A percentile compares a stretch with the other conserved stretches of the same genome.
These are phyloP conservation scores for Crithidia expoeki DNA, from an alignment of 208 protist species.

Conservation along the genomic window DNA sequence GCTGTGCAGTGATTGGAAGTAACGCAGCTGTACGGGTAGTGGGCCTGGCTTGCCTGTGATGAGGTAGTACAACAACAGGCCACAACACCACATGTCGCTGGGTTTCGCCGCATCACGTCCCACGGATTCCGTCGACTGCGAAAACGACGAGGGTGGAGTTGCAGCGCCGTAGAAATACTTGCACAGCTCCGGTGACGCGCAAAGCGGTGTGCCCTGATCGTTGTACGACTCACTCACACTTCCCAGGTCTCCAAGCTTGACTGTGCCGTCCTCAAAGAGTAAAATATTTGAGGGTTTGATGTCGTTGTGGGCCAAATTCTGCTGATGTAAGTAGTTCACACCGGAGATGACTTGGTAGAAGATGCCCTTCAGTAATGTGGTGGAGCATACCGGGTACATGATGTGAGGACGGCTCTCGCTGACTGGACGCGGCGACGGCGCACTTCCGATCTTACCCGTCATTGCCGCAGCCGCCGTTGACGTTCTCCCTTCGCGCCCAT, in stretches of 20 bases:
- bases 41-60: slow-evolving; percentile 64
- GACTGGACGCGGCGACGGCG: neutral
- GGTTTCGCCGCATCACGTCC: slow-evolving; percentile 29
- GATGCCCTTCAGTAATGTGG: slow-evolving; percentile 68
- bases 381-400: slow-evolving; percentile 43
- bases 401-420: slow-evolving; percentile 19
- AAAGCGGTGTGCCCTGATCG: slow-evolving; percentile 86
- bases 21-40: slow-evolving; percentile 48
- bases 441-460: neutral
- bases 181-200: slow-evolving; percentile 87
- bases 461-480: neutral
- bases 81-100: slow-evolving; percentile 89
- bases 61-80: slow-evolving; percentile 77
- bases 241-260: slow-evolving; percentile 81
- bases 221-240: slow-evolving; percentile 59
- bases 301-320: slow-evolving; percentile 84
- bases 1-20: slow-evolving; percentile 36
- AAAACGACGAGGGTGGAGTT: slow-evolving; percentile 25
- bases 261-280: slow-evolving; percentile 72
- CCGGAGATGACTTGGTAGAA: slow-evolving; percentile 77
- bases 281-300: slow-evolving; percentile 87
- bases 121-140: slow-evolving; percentile 18
- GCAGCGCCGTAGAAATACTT: slow-evolving; percentile 60
- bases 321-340: slow-evolving; percentile 78
- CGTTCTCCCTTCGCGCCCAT: neutral